Conservation (phyloP, 2,329 filamentous ascomycete species). For the Talaromyces sp. region DNA sequence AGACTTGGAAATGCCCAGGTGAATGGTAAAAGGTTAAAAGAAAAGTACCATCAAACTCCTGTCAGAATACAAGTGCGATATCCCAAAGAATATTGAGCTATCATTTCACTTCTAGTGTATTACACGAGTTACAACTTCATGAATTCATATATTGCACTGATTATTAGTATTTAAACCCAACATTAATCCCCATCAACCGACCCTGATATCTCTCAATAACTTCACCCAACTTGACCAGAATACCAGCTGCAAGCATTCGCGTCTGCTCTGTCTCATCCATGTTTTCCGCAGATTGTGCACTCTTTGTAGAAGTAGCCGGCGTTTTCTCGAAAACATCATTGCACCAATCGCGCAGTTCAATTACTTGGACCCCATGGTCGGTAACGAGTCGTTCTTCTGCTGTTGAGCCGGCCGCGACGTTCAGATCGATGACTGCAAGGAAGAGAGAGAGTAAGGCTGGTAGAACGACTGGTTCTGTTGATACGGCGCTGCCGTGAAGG, state of each 20-base stretch:
- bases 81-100: too few relatives aligned
- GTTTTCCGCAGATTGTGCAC: slow-evolving; percentile 65
- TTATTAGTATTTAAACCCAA: slow-evolving; percentile 42
- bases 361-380: slow-evolving; percentile 69
- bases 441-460: slow-evolving; percentile 75
- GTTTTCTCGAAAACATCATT: slow-evolving; percentile 66
- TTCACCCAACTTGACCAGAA: slow-evolving; percentile 77
- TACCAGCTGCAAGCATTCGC: slow-evolving; percentile 65
- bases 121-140: not conserved
- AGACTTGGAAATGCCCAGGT: not conserved
- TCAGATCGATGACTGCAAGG: slow-evolving; percentile 77
- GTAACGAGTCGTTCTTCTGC: slow-evolving; percentile 69
- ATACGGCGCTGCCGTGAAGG: slow-evolving; percentile 53
- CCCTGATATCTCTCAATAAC: slow-evolving; percentile 78
- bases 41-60: not conserved
- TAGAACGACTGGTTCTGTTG: slow-evolving; percentile 64
- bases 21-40: too few relatives aligned
- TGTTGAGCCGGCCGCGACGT: slow-evolving; percentile 48
- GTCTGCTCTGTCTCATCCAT: slow-evolving; percentile 36
- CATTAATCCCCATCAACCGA: slow-evolving; percentile 67
- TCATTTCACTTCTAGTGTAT: not conserved
- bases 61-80: not conserved
- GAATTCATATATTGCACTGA: too few relatives aligned
- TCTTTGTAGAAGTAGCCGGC: slow-evolving; percentile 47
- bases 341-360: slow-evolving; percentile 88